phyloP scores from a whole-genome alignment of 2,329 filamentous ascomycete genomes.

The Xylariaceae sp. region DNA sequence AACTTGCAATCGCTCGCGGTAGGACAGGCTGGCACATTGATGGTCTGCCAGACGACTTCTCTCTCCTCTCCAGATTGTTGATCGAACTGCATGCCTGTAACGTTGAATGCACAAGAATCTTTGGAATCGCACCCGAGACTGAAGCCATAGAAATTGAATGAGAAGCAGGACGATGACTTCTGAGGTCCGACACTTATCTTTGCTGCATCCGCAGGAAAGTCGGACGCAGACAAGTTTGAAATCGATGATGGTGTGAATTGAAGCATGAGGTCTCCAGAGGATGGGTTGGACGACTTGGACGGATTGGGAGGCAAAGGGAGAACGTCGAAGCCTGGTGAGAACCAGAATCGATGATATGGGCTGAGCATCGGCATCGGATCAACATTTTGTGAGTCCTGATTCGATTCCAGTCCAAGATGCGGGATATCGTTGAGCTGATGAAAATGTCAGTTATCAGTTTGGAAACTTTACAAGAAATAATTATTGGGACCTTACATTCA shows the following conservation, averaged over 20 bases:
- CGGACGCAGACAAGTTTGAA: conserved; percentile 22
- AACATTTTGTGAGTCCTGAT: conserved; percentile 15
- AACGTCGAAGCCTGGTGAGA: conserved; percentile 31
- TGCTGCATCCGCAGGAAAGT: conserved; percentile 20
- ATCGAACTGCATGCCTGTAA: conserved; percentile 34
- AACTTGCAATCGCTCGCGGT: conserved; percentile 27
- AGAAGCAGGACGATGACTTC: conserved; percentile 29
- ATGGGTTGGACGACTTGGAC: conserved; percentile 29
- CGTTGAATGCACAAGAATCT: conserved; percentile 33
- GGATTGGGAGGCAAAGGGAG: conserved; percentile 22
- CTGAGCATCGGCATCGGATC: conserved; percentile 31
- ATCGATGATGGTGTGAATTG: conserved; percentile 34
- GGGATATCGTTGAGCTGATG: conserved; percentile 34
- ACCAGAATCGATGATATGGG: conserved; percentile 38
- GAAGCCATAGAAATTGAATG: conserved; percentile 33
- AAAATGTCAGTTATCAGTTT: conserved; percentile 8
- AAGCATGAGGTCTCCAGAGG: conserved; percentile 36
- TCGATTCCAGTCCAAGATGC: conserved; percentile 15
- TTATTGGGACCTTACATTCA: conserved; percentile 29
- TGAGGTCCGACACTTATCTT: conserved; percentile 33
- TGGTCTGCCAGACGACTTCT: conserved; percentile 20
- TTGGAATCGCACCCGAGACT: conserved; percentile 35
- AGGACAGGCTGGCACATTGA: conserved; percentile 30
- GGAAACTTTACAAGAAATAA: neutral
- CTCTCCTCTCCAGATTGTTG: conserved; percentile 12